These are phyloP conservation scores for Fusarium irregulare DNA, from an alignment of 2,329 filamentous ascomycete genomes.

Conservation along the genomic window DNA sequence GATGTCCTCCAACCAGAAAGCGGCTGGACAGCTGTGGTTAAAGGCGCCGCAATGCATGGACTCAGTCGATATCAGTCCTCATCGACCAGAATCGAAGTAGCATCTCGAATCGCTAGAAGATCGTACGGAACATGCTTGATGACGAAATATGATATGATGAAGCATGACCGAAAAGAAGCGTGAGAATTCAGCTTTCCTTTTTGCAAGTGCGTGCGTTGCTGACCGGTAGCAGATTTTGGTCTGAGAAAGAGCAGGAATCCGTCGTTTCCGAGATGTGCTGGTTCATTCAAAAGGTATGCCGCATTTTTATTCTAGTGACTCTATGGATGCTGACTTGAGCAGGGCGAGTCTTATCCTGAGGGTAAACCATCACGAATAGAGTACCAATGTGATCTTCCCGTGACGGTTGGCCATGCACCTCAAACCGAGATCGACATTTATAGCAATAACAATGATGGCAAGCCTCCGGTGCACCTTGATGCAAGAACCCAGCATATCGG, in stretches of 20 bases:
- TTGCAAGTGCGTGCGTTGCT: slow-evolving; percentile 6
- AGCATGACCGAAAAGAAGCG: slow-evolving; percentile 53
- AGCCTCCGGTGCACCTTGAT: slow-evolving; percentile 49
- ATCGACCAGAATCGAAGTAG: slow-evolving; percentile 47
- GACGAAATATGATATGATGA: slow-evolving; percentile 51
- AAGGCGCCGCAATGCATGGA: slow-evolving; percentile 61
- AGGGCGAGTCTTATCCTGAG: slow-evolving; percentile 55
- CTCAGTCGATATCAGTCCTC: slow-evolving; percentile 48
- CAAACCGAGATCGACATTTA: slow-evolving; percentile 55
- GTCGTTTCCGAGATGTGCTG: slow-evolving; percentile 54
- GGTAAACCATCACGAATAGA: slow-evolving; percentile 51
- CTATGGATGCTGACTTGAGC: slow-evolving; percentile 6
- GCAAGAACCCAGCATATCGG: slow-evolving; percentile 49
- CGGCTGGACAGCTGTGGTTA: slow-evolving; percentile 63
- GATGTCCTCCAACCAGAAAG: slow-evolving; percentile 61
- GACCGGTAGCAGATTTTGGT: slow-evolving; percentile 50
- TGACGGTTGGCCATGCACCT: slow-evolving; percentile 49
- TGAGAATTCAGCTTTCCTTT: slow-evolving; percentile 33
- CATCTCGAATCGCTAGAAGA: slow-evolving; percentile 52
- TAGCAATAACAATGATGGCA: slow-evolving; percentile 49
- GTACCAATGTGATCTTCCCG: slow-evolving; percentile 54
- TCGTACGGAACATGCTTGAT: slow-evolving; percentile 54
- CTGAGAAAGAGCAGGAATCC: slow-evolving; percentile 52
- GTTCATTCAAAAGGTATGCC: slow-evolving; percentile 53
- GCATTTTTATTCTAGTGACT: not conserved